Percentiles rank a stretch among this genome's conserved stretches.
These are phyloP conservation scores for Nigrospora osmanthi DNA, from an alignment of 2,329 filamentous ascomycete genomes.

Conservation along the genomic window DNA sequence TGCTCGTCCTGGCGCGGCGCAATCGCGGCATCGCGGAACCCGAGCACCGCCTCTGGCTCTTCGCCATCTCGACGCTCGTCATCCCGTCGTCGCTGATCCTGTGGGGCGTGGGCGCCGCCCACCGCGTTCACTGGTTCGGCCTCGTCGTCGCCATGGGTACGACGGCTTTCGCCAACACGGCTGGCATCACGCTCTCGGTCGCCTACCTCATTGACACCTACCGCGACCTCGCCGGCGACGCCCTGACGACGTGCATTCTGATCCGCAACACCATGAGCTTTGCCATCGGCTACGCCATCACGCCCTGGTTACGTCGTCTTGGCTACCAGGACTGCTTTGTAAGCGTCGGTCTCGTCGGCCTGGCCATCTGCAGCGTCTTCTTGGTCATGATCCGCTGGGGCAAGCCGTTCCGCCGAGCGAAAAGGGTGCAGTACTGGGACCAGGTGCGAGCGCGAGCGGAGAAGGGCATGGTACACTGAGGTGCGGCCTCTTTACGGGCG, in stretches of 20 bases:
- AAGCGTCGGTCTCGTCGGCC: constrained; percentile 20
- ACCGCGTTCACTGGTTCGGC: constrained; percentile 32
- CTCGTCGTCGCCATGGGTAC: constrained; percentile 30
- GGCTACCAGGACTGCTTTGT: constrained; percentile 37
- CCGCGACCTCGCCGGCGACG: constrained; percentile 29
- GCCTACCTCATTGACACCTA: constrained; percentile 33
- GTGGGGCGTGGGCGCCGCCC: constrained; percentile 23
- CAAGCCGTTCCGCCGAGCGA: constrained; percentile 18
- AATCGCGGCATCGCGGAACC: constrained; percentile 33
- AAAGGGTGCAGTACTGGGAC: constrained; percentile 18
- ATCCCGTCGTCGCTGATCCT: constrained; percentile 17
- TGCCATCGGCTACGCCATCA: constrained; percentile 33
- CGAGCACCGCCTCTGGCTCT: constrained; percentile 33
- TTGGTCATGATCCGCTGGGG: constrained; percentile 21
- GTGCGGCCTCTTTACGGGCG: too few species aligned
- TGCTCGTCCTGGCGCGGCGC: constrained; percentile 27
- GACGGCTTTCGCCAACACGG: constrained; percentile 23
- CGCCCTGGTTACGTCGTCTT: constrained; percentile 32
- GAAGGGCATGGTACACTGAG: constrained; percentile 18
- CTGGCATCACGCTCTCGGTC: constrained; percentile 27
- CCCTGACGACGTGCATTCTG: constrained; percentile 29
- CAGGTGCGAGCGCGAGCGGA: constrained; percentile 19
- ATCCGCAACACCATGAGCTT: constrained; percentile 31
- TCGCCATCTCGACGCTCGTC: constrained; percentile 19
- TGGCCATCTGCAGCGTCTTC: constrained; percentile 20